phyloP scores from a whole-genome alignment of 202 grass and related monocot species.

The Panicum hallii region DNA sequence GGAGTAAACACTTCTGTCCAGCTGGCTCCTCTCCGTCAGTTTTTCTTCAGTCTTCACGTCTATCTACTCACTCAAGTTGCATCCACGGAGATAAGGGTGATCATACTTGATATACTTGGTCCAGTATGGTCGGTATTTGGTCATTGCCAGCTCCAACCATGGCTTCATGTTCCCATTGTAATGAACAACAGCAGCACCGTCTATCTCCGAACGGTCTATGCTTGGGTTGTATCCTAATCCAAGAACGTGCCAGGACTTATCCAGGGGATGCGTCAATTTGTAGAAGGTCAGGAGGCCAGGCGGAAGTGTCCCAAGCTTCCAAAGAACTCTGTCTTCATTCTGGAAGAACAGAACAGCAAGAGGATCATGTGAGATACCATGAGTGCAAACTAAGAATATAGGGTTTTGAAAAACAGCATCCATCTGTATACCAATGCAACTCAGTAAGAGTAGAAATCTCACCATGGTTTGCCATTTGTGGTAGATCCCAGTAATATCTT shows the following conservation, averaged over 20 bases:
- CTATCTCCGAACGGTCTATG: conserved; percentile 90
- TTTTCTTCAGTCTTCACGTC: conserved; percentile 17
- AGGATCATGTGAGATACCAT: conserved; percentile 24
- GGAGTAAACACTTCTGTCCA: conserved; percentile 14
- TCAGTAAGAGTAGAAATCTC: conserved; percentile 26
- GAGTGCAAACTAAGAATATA: conserved; percentile 8
- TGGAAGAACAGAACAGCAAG: conserved; percentile 38
- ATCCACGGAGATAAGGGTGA: conserved; percentile 86
- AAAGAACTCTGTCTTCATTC: conserved; percentile 97
- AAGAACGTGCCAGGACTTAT: conserved; percentile 98
- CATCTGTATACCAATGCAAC: conserved; percentile 18
- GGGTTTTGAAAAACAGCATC: neutral
- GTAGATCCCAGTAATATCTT: conserved; percentile 99
- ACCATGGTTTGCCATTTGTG: conserved; percentile 98
- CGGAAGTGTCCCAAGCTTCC: conserved; percentile 96
- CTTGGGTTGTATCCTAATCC: conserved; percentile 97
- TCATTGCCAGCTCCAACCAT: conserved; percentile 98
- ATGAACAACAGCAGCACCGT: conserved; percentile 86
- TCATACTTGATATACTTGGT: conserved; percentile 97
- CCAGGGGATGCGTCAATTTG: conserved; percentile 92
- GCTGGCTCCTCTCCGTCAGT: neutral
- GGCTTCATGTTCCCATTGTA: conserved; percentile 99
- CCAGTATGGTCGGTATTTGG: conserved; percentile 91
- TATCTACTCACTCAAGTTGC: conserved; percentile 87
- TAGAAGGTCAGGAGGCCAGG: conserved; percentile 95